A percentile compares a stretch with the other conserved stretches of the same genome.
phyloP scores from a whole-genome alignment of 2,329 filamentous ascomycete species.

The Chaetothyriales sp. region DNA sequence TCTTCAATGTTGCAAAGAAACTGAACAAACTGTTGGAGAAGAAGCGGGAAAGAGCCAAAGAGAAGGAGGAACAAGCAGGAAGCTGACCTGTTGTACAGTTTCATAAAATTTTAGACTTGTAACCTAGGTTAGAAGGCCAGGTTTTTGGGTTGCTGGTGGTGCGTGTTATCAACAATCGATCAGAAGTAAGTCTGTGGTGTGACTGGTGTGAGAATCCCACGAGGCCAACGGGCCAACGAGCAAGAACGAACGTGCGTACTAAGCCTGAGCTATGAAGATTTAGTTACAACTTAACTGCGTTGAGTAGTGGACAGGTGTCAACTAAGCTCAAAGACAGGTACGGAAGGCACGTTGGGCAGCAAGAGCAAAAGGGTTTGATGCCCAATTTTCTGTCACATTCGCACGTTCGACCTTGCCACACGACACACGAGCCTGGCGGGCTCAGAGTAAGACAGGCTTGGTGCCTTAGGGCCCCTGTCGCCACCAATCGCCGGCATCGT shows the following conservation, averaged over 20 bases:
- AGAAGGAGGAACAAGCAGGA: conserved; percentile 23
- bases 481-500: not conserved
- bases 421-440: not conserved
- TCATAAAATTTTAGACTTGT: no score
- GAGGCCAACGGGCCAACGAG: no score
- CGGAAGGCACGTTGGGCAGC: not conserved
- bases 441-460: not conserved
- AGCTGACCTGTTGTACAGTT: not conserved
- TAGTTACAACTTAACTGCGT: no score
- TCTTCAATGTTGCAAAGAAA: conserved; percentile 78
- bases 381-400: not conserved
- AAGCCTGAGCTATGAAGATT: no score
- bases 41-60: conserved; percentile 43
- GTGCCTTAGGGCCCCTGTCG: not conserved
- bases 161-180: no score
- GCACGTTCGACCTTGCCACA: not conserved
- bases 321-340: no score
- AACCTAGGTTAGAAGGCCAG: no score
- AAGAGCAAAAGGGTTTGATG: not conserved
- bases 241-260: no score
- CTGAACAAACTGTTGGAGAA: conserved; percentile 64
- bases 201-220: no score
- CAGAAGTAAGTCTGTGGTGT: no score
- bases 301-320: no score
- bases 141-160: no score